Evolutionary conservation across 2,329 filamentous ascomycete genomes (phyloP).

Genomic region (Cercospora nicotianae): DNA sequence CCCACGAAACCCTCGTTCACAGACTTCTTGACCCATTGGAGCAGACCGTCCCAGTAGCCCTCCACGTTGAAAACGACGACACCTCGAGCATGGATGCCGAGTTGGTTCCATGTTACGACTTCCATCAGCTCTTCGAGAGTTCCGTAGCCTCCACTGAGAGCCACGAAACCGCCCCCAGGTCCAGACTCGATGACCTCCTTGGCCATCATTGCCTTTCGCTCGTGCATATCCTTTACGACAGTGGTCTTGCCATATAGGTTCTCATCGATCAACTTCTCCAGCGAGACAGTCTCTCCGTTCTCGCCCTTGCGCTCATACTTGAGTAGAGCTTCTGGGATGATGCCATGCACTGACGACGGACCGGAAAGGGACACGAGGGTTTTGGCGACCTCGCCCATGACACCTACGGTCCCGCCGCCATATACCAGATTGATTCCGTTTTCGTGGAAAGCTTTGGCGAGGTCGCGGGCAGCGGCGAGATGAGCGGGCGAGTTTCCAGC

Average conservation of each 20-base stretch:
- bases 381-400: conserved; percentile 92
- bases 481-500: conserved; percentile 71
- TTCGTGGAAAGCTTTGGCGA: conserved; percentile 72
- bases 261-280: conserved; percentile 58
- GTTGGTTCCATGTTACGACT: conserved; percentile 86
- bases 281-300: conserved; percentile 44
- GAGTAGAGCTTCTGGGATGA: conserved; percentile 85
- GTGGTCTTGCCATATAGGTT: conserved; percentile 77
- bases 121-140: conserved; percentile 96
- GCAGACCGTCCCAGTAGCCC: conserved; percentile 86
- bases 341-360: conserved; percentile 80
- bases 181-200: conserved; percentile 79
- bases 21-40: conserved; percentile 76
- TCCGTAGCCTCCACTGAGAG: conserved; percentile 80
- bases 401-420: conserved; percentile 87
- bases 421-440: conserved; percentile 85
- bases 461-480: conserved; percentile 71
- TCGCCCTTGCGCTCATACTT: conserved; percentile 25
- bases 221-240: conserved; percentile 93
- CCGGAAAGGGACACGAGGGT: conserved; percentile 82
- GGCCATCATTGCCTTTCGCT: conserved; percentile 91
- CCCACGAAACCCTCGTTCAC: conserved; percentile 77
- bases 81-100: conserved; percentile 82
- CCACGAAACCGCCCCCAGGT: conserved; percentile 83
- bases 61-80: conserved; percentile 84